Evolutionary conservation across 208 protist genomes (phyloP).

Genomic region (Angomonas deanei): DNA sequence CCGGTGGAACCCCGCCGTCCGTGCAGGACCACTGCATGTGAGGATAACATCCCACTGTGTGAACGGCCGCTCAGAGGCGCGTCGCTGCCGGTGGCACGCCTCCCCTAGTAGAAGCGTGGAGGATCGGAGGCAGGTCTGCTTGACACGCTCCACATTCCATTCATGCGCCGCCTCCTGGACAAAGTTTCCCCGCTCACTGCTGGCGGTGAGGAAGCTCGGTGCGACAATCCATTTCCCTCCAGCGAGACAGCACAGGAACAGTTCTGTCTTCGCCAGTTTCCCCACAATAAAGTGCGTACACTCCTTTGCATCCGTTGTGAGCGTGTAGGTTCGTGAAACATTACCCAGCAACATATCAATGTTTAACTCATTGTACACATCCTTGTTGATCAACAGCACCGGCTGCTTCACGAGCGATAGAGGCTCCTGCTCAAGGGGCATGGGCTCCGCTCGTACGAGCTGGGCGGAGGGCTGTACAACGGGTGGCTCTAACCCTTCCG

Average conservation of each 20-base stretch:
- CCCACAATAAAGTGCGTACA: conserved; percentile 72
- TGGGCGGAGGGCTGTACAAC: background rate
- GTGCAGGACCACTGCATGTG: conserved; percentile 25
- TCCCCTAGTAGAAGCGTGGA: conserved; percentile 30
- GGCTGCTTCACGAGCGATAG: background rate
- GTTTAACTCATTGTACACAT: background rate
- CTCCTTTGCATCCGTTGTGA: conserved; percentile 33
- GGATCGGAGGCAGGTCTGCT: conserved; percentile 10
- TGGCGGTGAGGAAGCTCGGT: conserved; percentile 43
- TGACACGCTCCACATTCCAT: conserved; percentile 36
- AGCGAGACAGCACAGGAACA: conserved; percentile 52
- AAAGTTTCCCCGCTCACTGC: conserved; percentile 20
- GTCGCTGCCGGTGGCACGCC: conserved; percentile 39
- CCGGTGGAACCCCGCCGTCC: conserved; percentile 38
- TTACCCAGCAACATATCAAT: background rate
- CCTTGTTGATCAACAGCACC: background rate
- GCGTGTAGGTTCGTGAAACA: background rate
- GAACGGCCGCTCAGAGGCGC: conserved; percentile 25
- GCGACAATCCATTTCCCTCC: conserved; percentile 63
- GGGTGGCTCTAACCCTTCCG: background rate
- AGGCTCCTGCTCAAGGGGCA: background rate
- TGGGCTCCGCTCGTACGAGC: too few relatives aligned
- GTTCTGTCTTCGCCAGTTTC: conserved; percentile 53
- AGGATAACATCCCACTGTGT: conserved; percentile 37
- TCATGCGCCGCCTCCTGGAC: conserved; percentile 40